phyloP scores from a whole-genome alignment of 1,139 yeast genomes.

The Hansenula anomala region DNA sequence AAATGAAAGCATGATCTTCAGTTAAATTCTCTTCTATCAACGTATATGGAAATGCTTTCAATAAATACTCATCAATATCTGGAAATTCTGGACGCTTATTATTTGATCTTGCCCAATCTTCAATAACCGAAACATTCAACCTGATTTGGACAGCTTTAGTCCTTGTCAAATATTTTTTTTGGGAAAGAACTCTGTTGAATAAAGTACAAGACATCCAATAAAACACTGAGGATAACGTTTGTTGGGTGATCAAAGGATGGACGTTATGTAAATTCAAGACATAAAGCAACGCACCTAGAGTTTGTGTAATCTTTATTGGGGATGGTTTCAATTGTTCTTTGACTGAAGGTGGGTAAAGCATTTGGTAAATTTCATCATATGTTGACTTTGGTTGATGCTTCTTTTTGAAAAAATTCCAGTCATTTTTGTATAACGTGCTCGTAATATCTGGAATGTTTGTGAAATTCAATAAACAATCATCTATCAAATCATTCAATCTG shows the following conservation, averaged over 20 bases:
- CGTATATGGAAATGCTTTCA: slow-evolving; percentile 38
- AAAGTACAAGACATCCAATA: slow-evolving; percentile 71
- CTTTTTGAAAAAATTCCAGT: slow-evolving; percentile 70
- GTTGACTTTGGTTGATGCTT: slow-evolving; percentile 34
- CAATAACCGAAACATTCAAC: slow-evolving; percentile 76
- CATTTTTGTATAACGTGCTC: slow-evolving; percentile 52
- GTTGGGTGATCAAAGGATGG: slow-evolving; percentile 69
- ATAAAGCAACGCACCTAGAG: slow-evolving; percentile 82
- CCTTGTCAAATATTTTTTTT: slow-evolving; percentile 60
- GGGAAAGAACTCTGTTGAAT: slow-evolving; percentile 68
- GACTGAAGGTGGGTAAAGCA: slow-evolving; percentile 69
- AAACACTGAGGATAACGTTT: slow-evolving; percentile 72
- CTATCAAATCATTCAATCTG: slow-evolving; percentile 50
- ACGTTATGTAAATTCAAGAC: slow-evolving; percentile 80
- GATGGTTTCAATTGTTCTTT: slow-evolving; percentile 74
- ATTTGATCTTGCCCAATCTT: slow-evolving; percentile 89
- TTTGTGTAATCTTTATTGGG: slow-evolving; percentile 80
- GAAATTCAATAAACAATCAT: slow-evolving; percentile 59
- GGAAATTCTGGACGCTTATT: slow-evolving; percentile 53
- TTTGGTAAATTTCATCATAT: slow-evolving; percentile 65
- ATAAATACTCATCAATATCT: slow-evolving; percentile 32
- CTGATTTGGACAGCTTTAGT: slow-evolving; percentile 87
- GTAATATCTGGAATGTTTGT: slow-evolving; percentile 59
- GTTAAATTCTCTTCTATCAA: slow-evolving; percentile 24
- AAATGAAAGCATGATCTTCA: slow-evolving; percentile 3